Evolutionary conservation across 805 yeast species (phyloP).

Genomic region (Blastobotrys attinorum): DNA sequence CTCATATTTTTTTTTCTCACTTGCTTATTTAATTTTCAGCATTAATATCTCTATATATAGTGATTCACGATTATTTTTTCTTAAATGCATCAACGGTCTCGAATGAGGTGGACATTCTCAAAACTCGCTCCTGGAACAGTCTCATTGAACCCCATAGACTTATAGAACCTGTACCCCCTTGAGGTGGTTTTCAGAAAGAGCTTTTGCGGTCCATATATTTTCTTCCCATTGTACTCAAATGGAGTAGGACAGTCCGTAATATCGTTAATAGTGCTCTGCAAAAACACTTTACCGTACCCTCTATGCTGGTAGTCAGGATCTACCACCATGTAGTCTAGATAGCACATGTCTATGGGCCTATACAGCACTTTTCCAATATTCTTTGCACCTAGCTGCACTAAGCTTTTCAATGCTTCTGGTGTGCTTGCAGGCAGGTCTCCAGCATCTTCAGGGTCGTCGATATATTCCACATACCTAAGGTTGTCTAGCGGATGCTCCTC

Average conservation of each 20-base stretch:
- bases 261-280: conserved; percentile 4
- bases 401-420: neutral
- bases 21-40: too few species aligned
- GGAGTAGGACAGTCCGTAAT: conserved; percentile 4
- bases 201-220: neutral
- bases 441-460: neutral
- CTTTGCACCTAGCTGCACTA: neutral
- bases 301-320: conserved; percentile 8
- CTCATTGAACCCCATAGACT: neutral
- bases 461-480: neutral
- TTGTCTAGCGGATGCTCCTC: neutral
- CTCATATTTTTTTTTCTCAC: too few species aligned
- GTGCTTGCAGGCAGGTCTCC: neutral
- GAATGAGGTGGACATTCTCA: neutral
- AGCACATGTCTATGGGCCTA: conserved; percentile 2
- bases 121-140: neutral
- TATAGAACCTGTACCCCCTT: neutral
- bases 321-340: conserved; percentile 7
- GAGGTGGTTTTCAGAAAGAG: neutral
- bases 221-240: neutral
- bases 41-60: too few species aligned
- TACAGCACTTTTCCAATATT: neutral
- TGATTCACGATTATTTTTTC: too few species aligned
- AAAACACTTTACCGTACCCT: conserved; percentile 9
- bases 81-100: too few species aligned